A percentile compares a stretch with the other conserved stretches of the same genome.
These are phyloP conservation scores for Nitzschia sp. DNA, from an alignment of 108 stramenopile genomes.

Conservation along the genomic window DNA sequence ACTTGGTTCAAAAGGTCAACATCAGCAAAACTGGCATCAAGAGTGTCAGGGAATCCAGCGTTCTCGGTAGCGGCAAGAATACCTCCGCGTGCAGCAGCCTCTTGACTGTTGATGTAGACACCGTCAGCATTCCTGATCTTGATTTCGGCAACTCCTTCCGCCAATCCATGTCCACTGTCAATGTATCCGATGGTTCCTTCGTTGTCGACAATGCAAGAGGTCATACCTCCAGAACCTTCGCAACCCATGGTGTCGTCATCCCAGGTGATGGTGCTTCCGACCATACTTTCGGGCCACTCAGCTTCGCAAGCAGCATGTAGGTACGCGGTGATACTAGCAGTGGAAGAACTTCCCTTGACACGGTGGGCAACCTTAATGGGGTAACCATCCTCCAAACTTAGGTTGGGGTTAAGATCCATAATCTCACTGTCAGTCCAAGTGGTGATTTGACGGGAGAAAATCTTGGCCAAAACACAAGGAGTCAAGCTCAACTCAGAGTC, in stretches of 20 bases:
- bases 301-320: slow-evolving; percentile 47
- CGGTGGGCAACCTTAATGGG: slow-evolving; percentile 74
- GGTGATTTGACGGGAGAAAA: slow-evolving; percentile 73
- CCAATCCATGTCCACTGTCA: slow-evolving; percentile 77
- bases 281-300: slow-evolving; percentile 64
- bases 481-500: slow-evolving; percentile 54
- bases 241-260: slow-evolving; percentile 49
- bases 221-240: slow-evolving; percentile 74
- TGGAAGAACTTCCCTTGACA: slow-evolving; percentile 65
- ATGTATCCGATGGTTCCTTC: slow-evolving; percentile 81
- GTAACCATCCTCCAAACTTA: slow-evolving; percentile 16
- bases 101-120: slow-evolving; percentile 49
- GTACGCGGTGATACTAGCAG: slow-evolving; percentile 63
- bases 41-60: slow-evolving; percentile 39
- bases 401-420: slow-evolving; percentile 37
- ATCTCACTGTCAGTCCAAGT: slow-evolving; percentile 69
- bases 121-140: slow-evolving; percentile 65
- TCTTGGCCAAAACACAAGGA: slow-evolving; percentile 68
- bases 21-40: slow-evolving; percentile 57
- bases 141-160: slow-evolving; percentile 67
- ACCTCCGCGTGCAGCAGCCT: slow-evolving; percentile 56
- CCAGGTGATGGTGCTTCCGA: slow-evolving; percentile 53
- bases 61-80: slow-evolving; percentile 51
- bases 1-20: slow-evolving; percentile 52
- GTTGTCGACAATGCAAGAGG: slow-evolving; percentile 54